Percentiles rank a stretch among this genome's conserved stretches.
These are phyloP conservation scores for Nitzschia sp. DNA, from an alignment of 108 stramenopile species.

Conservation along the genomic window DNA sequence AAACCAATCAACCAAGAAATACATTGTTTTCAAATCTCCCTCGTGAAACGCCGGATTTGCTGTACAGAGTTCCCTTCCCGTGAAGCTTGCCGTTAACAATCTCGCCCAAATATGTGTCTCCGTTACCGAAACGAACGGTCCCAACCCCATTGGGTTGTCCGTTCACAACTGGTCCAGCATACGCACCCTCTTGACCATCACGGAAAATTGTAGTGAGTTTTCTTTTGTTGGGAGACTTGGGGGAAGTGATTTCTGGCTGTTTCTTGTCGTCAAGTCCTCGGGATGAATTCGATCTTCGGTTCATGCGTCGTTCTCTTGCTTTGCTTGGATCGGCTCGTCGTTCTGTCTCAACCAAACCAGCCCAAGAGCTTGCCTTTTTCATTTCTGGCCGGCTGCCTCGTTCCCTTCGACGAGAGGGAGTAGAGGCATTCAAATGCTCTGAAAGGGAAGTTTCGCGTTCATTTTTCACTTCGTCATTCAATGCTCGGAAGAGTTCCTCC, in stretches of 20 bases:
- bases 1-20: slow-evolving; percentile 12
- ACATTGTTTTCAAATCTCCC: slow-evolving; percentile 22
- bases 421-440: background rate
- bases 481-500: slow-evolving; percentile 24
- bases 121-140: slow-evolving; percentile 31
- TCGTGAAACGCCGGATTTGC: slow-evolving; percentile 12
- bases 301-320: background rate
- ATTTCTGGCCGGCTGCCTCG: background rate
- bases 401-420: background rate
- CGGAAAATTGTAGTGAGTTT: background rate
- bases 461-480: slow-evolving; percentile 6
- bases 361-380: background rate
- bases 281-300: background rate
- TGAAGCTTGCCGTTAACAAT: slow-evolving; percentile 22
- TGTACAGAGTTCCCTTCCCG: slow-evolving; percentile 29
- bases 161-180: slow-evolving; percentile 22
- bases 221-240: background rate
- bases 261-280: background rate
- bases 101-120: slow-evolving; percentile 35
- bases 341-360: background rate
- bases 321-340: background rate
- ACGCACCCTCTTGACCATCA: slow-evolving; percentile 14
- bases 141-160: slow-evolving; percentile 30
- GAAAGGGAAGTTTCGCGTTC: background rate
- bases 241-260: background rate